These are phyloP conservation scores for Euphrasia arctica DNA, from an alignment of 305 asterid genomes.

Conservation along the genomic window DNA sequence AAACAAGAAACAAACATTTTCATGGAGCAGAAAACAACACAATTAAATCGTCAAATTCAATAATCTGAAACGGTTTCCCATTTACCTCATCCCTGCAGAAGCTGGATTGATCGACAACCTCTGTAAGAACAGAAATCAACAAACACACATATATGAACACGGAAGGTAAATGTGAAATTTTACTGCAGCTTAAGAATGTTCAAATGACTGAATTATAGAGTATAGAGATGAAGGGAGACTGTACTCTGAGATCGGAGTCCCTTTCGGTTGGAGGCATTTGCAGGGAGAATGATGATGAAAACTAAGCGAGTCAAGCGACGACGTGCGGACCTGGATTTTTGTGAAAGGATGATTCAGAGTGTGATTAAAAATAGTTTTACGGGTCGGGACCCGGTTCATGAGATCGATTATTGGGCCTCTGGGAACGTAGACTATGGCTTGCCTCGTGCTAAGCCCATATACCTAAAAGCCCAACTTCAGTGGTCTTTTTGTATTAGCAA, in stretches of 20 bases:
- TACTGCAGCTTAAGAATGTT: background rate
- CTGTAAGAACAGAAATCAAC: conserved; percentile 32
- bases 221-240: conserved; percentile 1
- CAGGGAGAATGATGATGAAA: background rate
- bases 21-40: background rate
- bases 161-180: background rate
- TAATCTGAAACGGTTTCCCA: background rate
- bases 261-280: conserved; percentile 49
- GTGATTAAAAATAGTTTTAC: background rate
- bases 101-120: conserved; percentile 46
- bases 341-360: background rate
- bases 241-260: conserved; percentile 58
- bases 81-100: conserved; percentile 61
- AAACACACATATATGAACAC: conserved; percentile 14
- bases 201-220: background rate
- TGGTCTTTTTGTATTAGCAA: too few relatives aligned
- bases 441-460: background rate
- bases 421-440: background rate
- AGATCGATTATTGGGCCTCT: background rate
- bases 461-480: background rate
- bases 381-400: background rate
- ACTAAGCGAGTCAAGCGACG: background rate
- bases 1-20: background rate
- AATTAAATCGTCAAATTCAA: conserved; percentile 12
- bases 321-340: background rate